Evolutionary conservation across 768 basidiomycete genomes (phyloP), one percentile per base, ranked within the genome.

Genomic region (Panellus pusillus): DNA sequence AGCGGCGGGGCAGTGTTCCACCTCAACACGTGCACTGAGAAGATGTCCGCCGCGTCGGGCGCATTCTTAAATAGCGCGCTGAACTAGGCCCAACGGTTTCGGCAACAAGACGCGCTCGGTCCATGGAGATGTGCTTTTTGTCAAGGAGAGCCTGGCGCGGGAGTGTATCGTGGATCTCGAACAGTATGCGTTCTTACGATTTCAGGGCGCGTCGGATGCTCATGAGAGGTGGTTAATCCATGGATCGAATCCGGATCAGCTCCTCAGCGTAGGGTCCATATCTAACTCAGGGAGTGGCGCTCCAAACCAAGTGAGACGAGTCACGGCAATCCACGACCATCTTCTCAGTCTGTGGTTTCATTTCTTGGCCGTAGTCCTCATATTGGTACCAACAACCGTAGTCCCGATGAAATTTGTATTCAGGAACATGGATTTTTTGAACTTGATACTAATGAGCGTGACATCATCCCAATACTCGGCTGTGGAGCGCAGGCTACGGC

Each of bases 191-290:
- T n/a, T n/a, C n/a, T n/a, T n/a, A n/a, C n/a, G 55, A 57, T 20
- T 44, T 57, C 32, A 57, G 44, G 15, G n/a, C n/a, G n/a, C n/a
- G n/a, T n/a, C n/a, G n/a, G n/a, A n/a, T n/a, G n/a, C n/a, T n/a
- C n/a, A n/a, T n/a, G n/a, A n/a, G n/a, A n/a, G 55, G 55, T 56
- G 55, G 55, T 37, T 49, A 35, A 56, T 56, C 6, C 44, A 56
- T 24, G 55, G 50, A 3, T 14, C 55, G 8, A 49, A 56, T 42
- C 55, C 55, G 15, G 44, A 56, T 35, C 40, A 51, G 40, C 14
- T 56, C 19, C 31, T 51, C 18, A 46, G 49, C 15, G 5, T n/a
- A 15, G 9, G 39, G 14, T 40, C 39, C 6, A 18, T 38, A 3
- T 24, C 32, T 18, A 9, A 24, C 36, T 35, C n/a, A n/a, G n/a